phyloP scores from a whole-genome alignment of 1,284 basidiomycete genomes.

The Ceraceosorus guamensis region DNA sequence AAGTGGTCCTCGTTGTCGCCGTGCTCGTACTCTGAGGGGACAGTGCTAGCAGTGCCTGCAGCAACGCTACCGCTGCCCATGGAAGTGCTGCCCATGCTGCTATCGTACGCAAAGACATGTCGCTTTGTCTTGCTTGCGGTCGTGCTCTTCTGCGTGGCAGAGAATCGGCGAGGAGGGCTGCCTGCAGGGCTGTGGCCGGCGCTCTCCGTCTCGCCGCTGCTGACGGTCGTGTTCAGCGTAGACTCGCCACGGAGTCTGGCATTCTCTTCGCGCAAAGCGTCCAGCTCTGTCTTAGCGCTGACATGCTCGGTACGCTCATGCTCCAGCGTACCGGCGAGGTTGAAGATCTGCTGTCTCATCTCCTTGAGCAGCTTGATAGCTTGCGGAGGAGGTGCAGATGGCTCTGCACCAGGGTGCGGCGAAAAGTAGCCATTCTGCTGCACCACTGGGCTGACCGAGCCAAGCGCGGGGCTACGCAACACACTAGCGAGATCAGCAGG shows the following conservation, averaged over 20 bases:
- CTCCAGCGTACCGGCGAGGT: constrained; percentile 39
- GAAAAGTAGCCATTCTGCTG: constrained; percentile 15
- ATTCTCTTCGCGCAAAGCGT: constrained; percentile 14
- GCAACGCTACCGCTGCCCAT: constrained; percentile 12
- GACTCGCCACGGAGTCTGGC: not conserved
- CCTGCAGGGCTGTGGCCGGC: not conserved
- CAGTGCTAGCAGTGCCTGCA: not conserved
- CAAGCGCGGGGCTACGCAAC: constrained; percentile 25
- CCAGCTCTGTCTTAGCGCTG: constrained; percentile 25
- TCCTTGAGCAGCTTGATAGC: constrained; percentile 41
- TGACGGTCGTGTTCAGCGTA: constrained; percentile 9
- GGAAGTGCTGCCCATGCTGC: constrained; percentile 31
- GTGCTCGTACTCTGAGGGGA: not conserved
- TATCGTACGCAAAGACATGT: constrained; percentile 42
- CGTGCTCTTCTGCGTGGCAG: not conserved
- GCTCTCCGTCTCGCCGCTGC: constrained; percentile 9
- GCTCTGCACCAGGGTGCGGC: constrained; percentile 16
- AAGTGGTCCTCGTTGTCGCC: constrained; percentile 2
- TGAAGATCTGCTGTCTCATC: constrained; percentile 48
- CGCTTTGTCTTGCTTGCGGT: constrained; percentile 29
- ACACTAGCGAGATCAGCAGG: constrained; percentile 13
- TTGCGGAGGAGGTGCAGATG: constrained; percentile 17
- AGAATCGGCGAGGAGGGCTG: not conserved
- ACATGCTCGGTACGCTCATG: constrained; percentile 41
- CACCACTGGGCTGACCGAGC: constrained; percentile 17